phyloP scores from a whole-genome alignment of 2,329 filamentous ascomycete species.

The Claviceps arundinis region DNA sequence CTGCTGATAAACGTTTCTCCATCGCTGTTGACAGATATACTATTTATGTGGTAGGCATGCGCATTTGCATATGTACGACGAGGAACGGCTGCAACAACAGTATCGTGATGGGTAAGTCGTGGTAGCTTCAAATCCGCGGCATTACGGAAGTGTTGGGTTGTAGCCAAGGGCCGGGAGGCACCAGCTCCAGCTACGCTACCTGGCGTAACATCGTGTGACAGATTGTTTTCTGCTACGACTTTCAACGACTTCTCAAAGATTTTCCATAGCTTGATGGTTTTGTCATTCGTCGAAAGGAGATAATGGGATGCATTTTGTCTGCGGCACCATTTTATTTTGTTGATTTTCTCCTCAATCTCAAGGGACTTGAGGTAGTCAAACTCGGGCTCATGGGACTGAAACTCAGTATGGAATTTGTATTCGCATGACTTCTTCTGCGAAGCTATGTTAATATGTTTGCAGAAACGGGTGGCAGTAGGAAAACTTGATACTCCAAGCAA shows the following conservation, averaged over 20 bases:
- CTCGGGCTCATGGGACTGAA: slow-evolving; percentile 97
- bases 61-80: slow-evolving; percentile 95
- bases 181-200: slow-evolving; percentile 59
- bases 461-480: neutral
- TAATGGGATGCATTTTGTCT: slow-evolving; percentile 98
- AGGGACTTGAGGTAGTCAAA: slow-evolving; percentile 99
- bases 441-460: neutral
- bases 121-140: slow-evolving; percentile 81
- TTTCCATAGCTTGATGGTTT: slow-evolving; percentile 99
- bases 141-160: slow-evolving; percentile 63
- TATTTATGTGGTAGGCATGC: slow-evolving; percentile 99
- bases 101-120: slow-evolving; percentile 94
- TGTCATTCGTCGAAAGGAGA: slow-evolving; percentile 95
- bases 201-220: slow-evolving; percentile 87
- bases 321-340: slow-evolving; percentile 99
- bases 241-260: slow-evolving; percentile 99
- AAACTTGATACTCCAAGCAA: neutral
- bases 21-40: slow-evolving; percentile 99
- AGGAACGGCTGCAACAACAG: slow-evolving; percentile 90
- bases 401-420: slow-evolving; percentile 99
- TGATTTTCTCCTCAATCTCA: slow-evolving; percentile 99
- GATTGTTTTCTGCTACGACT: slow-evolving; percentile 96
- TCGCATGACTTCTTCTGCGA: slow-evolving; percentile 98
- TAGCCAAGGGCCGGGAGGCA: slow-evolving; percentile 53
- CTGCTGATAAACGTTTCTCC: slow-evolving; percentile 99